phyloP scores from a whole-genome alignment of 2,329 filamentous ascomycete genomes.

The Talaromyces sp. region DNA sequence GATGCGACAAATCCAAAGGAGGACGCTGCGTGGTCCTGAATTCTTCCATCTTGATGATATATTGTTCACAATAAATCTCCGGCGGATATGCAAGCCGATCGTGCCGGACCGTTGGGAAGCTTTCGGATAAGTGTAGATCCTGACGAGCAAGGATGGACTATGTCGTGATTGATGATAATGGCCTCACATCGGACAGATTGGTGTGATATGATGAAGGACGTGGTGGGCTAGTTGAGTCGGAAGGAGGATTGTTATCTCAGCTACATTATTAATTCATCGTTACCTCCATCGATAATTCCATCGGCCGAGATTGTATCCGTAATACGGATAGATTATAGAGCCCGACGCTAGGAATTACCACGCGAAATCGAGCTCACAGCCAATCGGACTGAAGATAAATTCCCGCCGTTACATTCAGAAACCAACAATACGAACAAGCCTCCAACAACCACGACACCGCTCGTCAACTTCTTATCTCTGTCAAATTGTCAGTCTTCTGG shows the following conservation, averaged over 20 bases:
- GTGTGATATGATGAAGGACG: not conserved
- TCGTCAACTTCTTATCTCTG: not conserved
- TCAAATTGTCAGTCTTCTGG: not conserved
- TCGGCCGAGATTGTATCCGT: not conserved
- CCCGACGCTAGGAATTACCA: not conserved
- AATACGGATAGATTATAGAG: not conserved
- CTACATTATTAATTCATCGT: constrained; percentile 11
- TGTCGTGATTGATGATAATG: not conserved
- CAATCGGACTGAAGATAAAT: not conserved
- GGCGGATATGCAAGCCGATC: constrained; percentile 6
- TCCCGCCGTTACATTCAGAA: not conserved
- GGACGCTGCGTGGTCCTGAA: constrained; percentile 32
- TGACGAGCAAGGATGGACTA: not conserved
- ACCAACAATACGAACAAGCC: not conserved
- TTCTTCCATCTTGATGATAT: constrained; percentile 4
- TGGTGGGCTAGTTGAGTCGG: not conserved
- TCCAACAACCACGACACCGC: not conserved
- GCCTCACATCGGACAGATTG: not conserved
- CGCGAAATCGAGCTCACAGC: not conserved
- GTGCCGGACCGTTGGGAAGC: not conserved
- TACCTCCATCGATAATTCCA: not conserved
- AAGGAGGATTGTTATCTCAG: not conserved
- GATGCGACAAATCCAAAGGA: constrained; percentile 76
- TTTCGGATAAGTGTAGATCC: not conserved
- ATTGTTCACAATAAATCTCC: not conserved